A percentile compares a stretch with the other conserved stretches of the same genome.
Conservation (phyloP, 2,329 filamentous ascomycete species). For the Diaporthe australafricana region DNA sequence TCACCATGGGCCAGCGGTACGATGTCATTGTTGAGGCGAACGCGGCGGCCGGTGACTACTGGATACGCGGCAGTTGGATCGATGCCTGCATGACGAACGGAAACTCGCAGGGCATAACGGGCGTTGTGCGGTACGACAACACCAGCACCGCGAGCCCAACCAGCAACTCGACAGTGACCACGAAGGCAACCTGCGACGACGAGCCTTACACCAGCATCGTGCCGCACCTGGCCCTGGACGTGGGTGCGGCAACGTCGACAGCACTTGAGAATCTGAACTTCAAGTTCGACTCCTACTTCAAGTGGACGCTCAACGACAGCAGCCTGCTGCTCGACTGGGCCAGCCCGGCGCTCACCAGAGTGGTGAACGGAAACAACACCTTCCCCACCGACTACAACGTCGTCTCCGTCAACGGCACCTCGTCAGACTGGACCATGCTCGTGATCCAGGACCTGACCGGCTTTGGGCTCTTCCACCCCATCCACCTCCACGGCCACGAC, state of each 20-base stretch:
- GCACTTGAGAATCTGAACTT: slow-evolving; percentile 29
- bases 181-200: slow-evolving; percentile 41
- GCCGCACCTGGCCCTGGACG: slow-evolving; percentile 42
- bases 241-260: slow-evolving; percentile 32
- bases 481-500: slow-evolving; percentile 64
- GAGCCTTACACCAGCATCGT: slow-evolving; percentile 41
- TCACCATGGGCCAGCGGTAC: slow-evolving; percentile 55
- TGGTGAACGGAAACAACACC: slow-evolving; percentile 19
- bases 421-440: slow-evolving; percentile 44
- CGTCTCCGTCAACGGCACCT: slow-evolving; percentile 34
- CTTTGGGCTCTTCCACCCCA: slow-evolving; percentile 51
- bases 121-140: slow-evolving; percentile 43
- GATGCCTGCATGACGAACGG: slow-evolving; percentile 38
- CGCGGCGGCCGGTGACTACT: slow-evolving; percentile 38
- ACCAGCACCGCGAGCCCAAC: slow-evolving; percentile 36
- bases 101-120: slow-evolving; percentile 39
- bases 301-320: slow-evolving; percentile 43
- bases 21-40: slow-evolving; percentile 39
- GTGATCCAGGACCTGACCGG: slow-evolving; percentile 44
- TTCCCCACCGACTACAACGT: slow-evolving; percentile 39
- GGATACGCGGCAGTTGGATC: slow-evolving; percentile 41
- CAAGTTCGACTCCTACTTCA: slow-evolving; percentile 34
- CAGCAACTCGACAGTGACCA: slow-evolving; percentile 18
- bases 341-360: slow-evolving; percentile 36
- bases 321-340: slow-evolving; percentile 43